Evolutionary conservation across 2,329 filamentous ascomycete species (phyloP), one percentile per base, ranked within the genome.

Genomic region (Geosmithia putterillii): DNA sequence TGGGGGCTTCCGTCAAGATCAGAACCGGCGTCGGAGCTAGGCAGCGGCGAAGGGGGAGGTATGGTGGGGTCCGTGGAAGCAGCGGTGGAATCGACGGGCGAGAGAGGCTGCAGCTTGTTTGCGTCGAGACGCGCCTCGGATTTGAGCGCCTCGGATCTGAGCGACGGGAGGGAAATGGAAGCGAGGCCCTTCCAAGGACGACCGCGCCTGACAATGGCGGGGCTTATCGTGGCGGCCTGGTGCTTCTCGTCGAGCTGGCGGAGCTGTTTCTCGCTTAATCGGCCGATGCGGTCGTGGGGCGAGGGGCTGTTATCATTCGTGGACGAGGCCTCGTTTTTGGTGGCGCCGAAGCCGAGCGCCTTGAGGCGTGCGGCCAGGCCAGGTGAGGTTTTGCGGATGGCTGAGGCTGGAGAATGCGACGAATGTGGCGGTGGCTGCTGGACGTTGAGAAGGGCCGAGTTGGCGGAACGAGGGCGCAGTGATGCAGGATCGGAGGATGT

Each of bases 131-230:
- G 28, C 38, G 46, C 44, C 35, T 43, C 45, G 41, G 38, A n/a
- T n/a, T n/a, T n/a, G 15, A 10, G 41, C 39, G 25, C 49, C 43
- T 41, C 47, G 50, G 45, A 50, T 50, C 48, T 52, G 45, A 47
- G 46, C 42, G 45, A 78, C 65, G 49, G 69, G 67, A 52, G 71
- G 67, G 23, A n/a, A 17, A 28, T 54, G 50, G 55, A 52, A 18
- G 75, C 73, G 57, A 74, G 71, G 58, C 77, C 79, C 66, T 76
- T 84, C 83, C 83, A 87, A 52, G 81, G 74, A 55, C 79, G 77
- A 57, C 82, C 82, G 54, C 80, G 73, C 56, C 80, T 73, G 59
- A 80, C 70, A 53, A 85, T 66, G 50, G 66, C 50, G 67, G 66
- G 48, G 56, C 56, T 50, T 57, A 57, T 49, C 20, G 73, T 75